Evolutionary conservation across 345 rosid genomes (phyloP).

Genomic region (Arabis alpina): DNA sequence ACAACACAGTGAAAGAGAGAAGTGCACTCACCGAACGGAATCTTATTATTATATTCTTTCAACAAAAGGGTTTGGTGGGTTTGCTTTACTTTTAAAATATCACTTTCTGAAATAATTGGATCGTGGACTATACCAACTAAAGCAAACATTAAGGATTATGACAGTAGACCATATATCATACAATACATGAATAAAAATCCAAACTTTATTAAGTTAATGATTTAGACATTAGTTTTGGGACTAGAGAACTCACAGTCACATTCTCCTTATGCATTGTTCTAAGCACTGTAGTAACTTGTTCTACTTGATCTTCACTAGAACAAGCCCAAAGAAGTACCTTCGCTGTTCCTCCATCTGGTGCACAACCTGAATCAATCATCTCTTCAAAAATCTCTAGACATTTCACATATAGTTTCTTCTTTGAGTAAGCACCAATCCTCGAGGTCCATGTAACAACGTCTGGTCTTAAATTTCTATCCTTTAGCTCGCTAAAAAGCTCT

Average conservation of each 20-base stretch:
- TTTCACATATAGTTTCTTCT: slow-evolving; percentile 70
- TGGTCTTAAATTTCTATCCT: slow-evolving; percentile 50
- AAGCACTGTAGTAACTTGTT: slow-evolving; percentile 75
- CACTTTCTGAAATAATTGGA: slow-evolving; percentile 26
- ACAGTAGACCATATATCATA: slow-evolving; percentile 31
- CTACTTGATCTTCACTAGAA: slow-evolving; percentile 69
- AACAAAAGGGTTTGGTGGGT: slow-evolving; percentile 45
- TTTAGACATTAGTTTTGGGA: slow-evolving; percentile 47
- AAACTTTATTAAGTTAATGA: slow-evolving; percentile 28
- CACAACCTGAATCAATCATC: slow-evolving; percentile 85
- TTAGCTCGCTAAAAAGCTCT: slow-evolving; percentile 54
- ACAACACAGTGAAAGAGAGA: slow-evolving; percentile 25
- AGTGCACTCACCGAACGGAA: slow-evolving; percentile 37
- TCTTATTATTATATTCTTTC: slow-evolving; percentile 34
- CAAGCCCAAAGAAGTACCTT: slow-evolving; percentile 86
- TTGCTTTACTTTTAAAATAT: slow-evolving; percentile 12
- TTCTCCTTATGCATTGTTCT: slow-evolving; percentile 77
- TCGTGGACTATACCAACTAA: slow-evolving; percentile 28
- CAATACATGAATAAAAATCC: slow-evolving; percentile 28
- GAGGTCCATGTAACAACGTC: slow-evolving; percentile 98
- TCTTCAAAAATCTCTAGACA: slow-evolving; percentile 85
- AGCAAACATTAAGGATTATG: slow-evolving; percentile 3
- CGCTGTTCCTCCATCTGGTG: slow-evolving; percentile 87
- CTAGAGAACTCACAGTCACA: slow-evolving; percentile 40
- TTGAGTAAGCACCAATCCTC: slow-evolving; percentile 74